These are phyloP conservation scores for Scheffersomyces amazonensis DNA, from an alignment of 805 yeast species.

Conservation along the genomic window DNA sequence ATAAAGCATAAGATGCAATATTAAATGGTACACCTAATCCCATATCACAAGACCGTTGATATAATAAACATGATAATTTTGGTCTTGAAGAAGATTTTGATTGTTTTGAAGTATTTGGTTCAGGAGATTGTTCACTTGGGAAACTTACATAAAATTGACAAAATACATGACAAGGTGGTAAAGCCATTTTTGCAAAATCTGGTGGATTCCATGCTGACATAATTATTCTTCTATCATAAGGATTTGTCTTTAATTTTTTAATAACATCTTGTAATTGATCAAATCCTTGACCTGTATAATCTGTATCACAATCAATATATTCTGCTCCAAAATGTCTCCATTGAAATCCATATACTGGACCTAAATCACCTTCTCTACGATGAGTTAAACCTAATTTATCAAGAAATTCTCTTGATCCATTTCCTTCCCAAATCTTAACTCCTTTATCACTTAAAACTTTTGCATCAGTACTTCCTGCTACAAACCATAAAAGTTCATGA, in stretches of 20 bases:
- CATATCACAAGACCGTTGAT: slow-evolving; percentile 99
- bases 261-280: slow-evolving; percentile 87
- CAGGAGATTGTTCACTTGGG: slow-evolving; percentile 47
- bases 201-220: slow-evolving; percentile 99
- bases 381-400: slow-evolving; percentile 78
- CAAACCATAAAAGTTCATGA: slow-evolving; percentile 90
- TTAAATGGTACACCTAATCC: slow-evolving; percentile 99
- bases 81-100: slow-evolving; percentile 41
- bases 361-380: slow-evolving; percentile 90
- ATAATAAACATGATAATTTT: slow-evolving; percentile 78
- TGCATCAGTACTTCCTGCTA: slow-evolving; percentile 87
- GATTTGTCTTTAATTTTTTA: slow-evolving; percentile 76
- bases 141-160: slow-evolving; percentile 92
- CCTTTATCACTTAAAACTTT: slow-evolving; percentile 74
- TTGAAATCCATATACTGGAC: slow-evolving; percentile 98
- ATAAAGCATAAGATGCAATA: slow-evolving; percentile 91
- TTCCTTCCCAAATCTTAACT: slow-evolving; percentile 99
- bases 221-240: slow-evolving; percentile 91
- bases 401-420: slow-evolving; percentile 88
- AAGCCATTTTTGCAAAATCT: slow-evolving; percentile 89
- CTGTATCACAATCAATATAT: slow-evolving; percentile 80
- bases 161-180: slow-evolving; percentile 98
- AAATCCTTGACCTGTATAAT: slow-evolving; percentile 82
- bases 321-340: slow-evolving; percentile 99
- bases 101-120: slow-evolving; percentile 9